A percentile compares a stretch with the other conserved stretches of the same genome.
Evolutionary conservation across 352 stramenopile species (phyloP).

Genomic region (Thalassiosira ordinaria): DNA sequence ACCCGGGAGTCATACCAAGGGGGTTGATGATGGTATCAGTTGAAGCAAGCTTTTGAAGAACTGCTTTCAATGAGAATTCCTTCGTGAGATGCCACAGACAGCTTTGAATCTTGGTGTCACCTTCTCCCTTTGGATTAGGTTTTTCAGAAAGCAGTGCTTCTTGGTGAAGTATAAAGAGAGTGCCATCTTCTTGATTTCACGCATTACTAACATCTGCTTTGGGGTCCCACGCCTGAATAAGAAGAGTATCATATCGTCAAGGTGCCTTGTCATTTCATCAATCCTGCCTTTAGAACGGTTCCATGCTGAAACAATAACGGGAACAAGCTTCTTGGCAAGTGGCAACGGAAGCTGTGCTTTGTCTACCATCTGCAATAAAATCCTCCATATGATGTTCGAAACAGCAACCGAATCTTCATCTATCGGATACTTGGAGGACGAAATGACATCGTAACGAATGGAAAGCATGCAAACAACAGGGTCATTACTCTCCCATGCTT

Average conservation of each 20-base stretch:
- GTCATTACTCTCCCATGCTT: neutral
- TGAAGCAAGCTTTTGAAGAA: too few species aligned
- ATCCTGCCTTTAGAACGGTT: neutral
- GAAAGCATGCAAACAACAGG: neutral
- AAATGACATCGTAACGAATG: neutral
- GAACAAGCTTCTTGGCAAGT: neutral
- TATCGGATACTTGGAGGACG: neutral
- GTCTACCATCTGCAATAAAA: neutral
- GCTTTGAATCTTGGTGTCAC: too few species aligned
- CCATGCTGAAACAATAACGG: neutral
- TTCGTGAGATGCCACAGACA: too few species aligned
- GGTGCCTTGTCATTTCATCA: neutral
- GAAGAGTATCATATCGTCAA: neutral
- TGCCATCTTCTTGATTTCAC: neutral
- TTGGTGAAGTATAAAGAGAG: neutral
- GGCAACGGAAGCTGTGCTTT: neutral
- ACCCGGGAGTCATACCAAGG: too few species aligned
- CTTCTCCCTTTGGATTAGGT: too few species aligned
- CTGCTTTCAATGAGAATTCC: too few species aligned
- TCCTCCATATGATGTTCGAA: neutral
- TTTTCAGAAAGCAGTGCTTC: neutral
- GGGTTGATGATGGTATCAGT: too few species aligned
- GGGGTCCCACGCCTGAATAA: neutral
- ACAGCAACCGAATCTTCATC: neutral
- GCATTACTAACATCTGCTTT: neutral